A percentile compares a stretch with the other conserved stretches of the same genome.
Evolutionary conservation across 148 eudicot genomes (phyloP).

Genomic region (Bassia scoparia): DNA sequence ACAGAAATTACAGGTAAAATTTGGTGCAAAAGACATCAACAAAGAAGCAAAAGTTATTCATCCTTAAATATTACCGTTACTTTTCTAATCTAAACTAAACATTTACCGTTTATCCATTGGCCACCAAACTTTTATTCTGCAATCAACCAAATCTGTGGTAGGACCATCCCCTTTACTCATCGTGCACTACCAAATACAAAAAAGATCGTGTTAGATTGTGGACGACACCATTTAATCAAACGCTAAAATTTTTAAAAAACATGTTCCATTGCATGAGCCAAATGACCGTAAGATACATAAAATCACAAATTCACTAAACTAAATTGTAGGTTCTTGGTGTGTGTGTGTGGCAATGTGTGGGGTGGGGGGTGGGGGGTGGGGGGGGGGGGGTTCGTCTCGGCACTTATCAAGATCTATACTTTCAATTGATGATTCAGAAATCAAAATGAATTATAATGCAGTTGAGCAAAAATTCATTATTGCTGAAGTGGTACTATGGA

Average conservation of each 20-base stretch:
- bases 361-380: too few relatives aligned
- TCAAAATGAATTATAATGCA: background rate
- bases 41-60: too few relatives aligned
- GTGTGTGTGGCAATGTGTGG: too few relatives aligned
- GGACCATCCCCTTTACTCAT: conserved; percentile 48
- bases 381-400: too few relatives aligned
- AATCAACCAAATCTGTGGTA: conserved; percentile 66
- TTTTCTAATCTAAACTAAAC: background rate
- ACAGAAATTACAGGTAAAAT: background rate
- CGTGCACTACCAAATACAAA: conserved; percentile 52
- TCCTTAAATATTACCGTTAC: background rate
- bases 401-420: background rate
- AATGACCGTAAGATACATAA: background rate
- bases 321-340: too few relatives aligned
- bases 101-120: conserved; percentile 89
- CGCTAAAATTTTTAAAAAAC: too few relatives aligned
- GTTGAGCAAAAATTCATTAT: background rate
- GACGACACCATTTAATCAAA: too few relatives aligned
- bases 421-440: background rate
- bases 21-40: too few relatives aligned
- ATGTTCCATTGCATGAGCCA: too few relatives aligned
- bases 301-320: too few relatives aligned
- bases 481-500: background rate
- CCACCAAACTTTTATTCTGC: conserved; percentile 95
- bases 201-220: conserved; percentile 5